phyloP scores from a whole-genome alignment of 768 basidiomycete genomes.

The Amyloporia xantha region DNA sequence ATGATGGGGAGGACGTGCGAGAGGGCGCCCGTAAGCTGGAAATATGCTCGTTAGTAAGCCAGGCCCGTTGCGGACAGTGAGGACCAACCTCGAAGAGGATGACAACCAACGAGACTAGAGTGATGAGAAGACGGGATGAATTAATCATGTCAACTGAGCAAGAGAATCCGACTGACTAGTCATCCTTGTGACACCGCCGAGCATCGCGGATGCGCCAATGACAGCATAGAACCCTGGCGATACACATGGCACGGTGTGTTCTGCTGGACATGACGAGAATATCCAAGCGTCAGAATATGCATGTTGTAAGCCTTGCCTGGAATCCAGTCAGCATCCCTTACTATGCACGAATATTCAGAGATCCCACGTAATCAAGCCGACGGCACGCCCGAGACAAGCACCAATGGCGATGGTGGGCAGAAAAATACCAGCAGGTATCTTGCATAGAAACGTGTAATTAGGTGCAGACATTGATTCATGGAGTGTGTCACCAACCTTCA shows the following conservation, averaged over 20 bases:
- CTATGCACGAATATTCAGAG: neutral
- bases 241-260: slow-evolving; percentile 59
- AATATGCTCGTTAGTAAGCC: neutral
- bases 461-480: neutral
- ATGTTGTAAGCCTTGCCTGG: slow-evolving; percentile 59
- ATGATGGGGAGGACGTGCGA: slow-evolving; percentile 80
- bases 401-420: slow-evolving; percentile 72
- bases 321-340: neutral
- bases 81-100: slow-evolving; percentile 61
- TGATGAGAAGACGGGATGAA: neutral
- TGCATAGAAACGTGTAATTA: neutral
- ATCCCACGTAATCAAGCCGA: slow-evolving; percentile 55
- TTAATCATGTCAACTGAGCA: neutral
- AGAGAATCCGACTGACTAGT: slow-evolving; percentile 42
- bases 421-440: slow-evolving; percentile 76
- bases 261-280: slow-evolving; percentile 67
- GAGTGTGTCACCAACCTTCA: slow-evolving; percentile 59
- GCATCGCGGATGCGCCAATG: slow-evolving; percentile 69
- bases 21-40: slow-evolving; percentile 66
- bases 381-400: slow-evolving; percentile 63
- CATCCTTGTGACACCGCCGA: slow-evolving; percentile 73
- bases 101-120: slow-evolving; percentile 63
- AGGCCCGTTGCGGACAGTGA: neutral
- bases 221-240: slow-evolving; percentile 76
- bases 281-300: slow-evolving; percentile 64